phyloP scores from a whole-genome alignment of 1,139 yeast genomes.

The Protomyces pachydermus region DNA sequence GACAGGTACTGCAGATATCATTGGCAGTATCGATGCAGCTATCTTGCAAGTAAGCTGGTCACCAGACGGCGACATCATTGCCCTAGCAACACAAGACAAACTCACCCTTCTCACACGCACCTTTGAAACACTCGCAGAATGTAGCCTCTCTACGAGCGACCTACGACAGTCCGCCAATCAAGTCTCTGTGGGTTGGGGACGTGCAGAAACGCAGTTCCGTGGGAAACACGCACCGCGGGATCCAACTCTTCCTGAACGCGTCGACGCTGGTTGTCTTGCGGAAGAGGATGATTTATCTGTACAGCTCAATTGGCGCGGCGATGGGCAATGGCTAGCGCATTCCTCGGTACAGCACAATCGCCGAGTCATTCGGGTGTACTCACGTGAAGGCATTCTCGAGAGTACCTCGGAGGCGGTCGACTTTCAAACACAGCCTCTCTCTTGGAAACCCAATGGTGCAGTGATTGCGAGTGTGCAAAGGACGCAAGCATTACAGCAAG shows the following conservation, averaged over 20 bases:
- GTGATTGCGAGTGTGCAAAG: conserved; percentile 79
- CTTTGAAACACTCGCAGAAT: conserved; percentile 76
- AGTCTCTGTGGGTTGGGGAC: conserved; percentile 99
- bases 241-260: conserved; percentile 79
- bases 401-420: conserved; percentile 90
- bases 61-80: conserved; percentile 80
- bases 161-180: conserved; percentile 65
- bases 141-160: conserved; percentile 56
- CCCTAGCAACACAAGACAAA: conserved; percentile 45
- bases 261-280: conserved; percentile 54
- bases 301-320: conserved; percentile 87
- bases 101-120: conserved; percentile 60
- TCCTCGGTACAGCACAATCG: conserved; percentile 56
- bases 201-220: conserved; percentile 90
- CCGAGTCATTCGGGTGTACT: conserved; percentile 78
- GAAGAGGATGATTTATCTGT: conserved; percentile 46
- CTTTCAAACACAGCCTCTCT: conserved; percentile 62
- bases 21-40: conserved; percentile 79
- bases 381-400: conserved; percentile 62
- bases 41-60: conserved; percentile 78
- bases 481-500: conserved; percentile 39
- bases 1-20: conserved; percentile 50
- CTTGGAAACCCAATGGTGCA: conserved; percentile 93
- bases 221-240: conserved; percentile 92
- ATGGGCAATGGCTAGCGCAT: conserved; percentile 75